phyloP scores from a whole-genome alignment of 768 basidiomycete species.

The Hygrocybe coccinea region DNA sequence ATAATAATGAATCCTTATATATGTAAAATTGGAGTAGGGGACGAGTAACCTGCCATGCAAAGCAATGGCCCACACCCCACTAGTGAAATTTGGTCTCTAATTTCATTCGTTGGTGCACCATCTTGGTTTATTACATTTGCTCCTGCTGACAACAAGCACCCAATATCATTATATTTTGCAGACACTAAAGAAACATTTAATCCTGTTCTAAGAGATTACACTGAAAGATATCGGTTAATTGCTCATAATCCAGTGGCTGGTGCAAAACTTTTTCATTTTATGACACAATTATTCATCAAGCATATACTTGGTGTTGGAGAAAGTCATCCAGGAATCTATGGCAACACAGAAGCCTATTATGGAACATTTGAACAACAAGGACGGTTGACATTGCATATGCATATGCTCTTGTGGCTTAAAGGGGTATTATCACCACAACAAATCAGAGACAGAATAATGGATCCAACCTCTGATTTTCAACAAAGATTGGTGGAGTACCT shows the following conservation, averaged over 20 bases:
- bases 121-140: conserved; percentile 11
- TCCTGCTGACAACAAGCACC: conserved; percentile 4
- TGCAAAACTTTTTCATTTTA: conserved; percentile 26
- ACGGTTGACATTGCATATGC: conserved; percentile 33
- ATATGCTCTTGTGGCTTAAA: conserved; percentile 34
- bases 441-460: conserved; percentile 25
- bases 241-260: conserved; percentile 24
- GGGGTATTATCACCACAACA: conserved; percentile 29
- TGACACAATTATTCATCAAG: conserved; percentile 21
- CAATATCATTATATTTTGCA: conserved; percentile 6
- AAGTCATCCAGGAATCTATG: background rate
- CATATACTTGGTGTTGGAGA: conserved; percentile 7
- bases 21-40: too few relatives aligned
- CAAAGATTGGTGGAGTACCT: conserved; percentile 25
- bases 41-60: too few relatives aligned
- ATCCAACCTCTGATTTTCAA: conserved; percentile 22
- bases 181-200: conserved; percentile 5
- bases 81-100: conserved; percentile 14
- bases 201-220: conserved; percentile 4
- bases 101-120: conserved; percentile 1
- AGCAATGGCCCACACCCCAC: too few relatives aligned
- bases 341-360: conserved; percentile 24
- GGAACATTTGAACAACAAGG: conserved; percentile 36
- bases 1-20: too few relatives aligned
- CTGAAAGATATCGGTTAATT: conserved; percentile 13